Evolutionary conservation across 2,329 filamentous ascomycete genomes (phyloP), one percentile per base, ranked within the genome.

Genomic region (Fusarium foetens): DNA sequence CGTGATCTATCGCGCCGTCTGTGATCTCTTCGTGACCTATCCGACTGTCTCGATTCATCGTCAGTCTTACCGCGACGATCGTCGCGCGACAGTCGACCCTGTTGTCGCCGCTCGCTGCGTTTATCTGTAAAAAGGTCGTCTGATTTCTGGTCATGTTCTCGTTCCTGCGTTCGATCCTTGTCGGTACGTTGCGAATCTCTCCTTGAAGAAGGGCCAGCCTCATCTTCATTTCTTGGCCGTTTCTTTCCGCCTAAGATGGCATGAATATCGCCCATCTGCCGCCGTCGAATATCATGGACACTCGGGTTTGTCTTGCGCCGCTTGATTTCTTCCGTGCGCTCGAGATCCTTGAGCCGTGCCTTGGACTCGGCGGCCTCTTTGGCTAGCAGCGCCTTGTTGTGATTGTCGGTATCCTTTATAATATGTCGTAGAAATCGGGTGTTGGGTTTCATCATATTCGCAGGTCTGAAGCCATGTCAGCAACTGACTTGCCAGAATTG

Each of bases 351-450:
- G 61, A 97, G 86, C 25, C 94, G 90, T 8, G 90, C 90, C 68
- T 87, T 87, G 0, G 94, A 91, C 73, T 98, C 95, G 52, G 92
- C 90, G 31, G 91, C 91, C 80, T 98, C 95, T 78, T 92, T 97
- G 2, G 93, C 93, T 23, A 94, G 89, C 35, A 98, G 85, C 2
- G 94, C 93, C 29, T 93, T 90, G 86, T 99, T 99, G 82, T 99
- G 95, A 59, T 83, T 92, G 76, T 97, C 93, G 13, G 94, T 97
- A 74, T 96, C 93, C 71, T 92, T 92, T 69, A 99, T 94, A 63
- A 98, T 93, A 77, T 96, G 92, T 64, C 91, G 91, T 45, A 99
- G 84, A 79, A 98, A 98, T 38, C 93, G 89, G 0, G 93, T 98
- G 77, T 99, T 98, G 6, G 95, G 95, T 79, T 95, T 98, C 2